phyloP scores from a whole-genome alignment of 768 basidiomycete species.

The Tylopilus sp. region DNA sequence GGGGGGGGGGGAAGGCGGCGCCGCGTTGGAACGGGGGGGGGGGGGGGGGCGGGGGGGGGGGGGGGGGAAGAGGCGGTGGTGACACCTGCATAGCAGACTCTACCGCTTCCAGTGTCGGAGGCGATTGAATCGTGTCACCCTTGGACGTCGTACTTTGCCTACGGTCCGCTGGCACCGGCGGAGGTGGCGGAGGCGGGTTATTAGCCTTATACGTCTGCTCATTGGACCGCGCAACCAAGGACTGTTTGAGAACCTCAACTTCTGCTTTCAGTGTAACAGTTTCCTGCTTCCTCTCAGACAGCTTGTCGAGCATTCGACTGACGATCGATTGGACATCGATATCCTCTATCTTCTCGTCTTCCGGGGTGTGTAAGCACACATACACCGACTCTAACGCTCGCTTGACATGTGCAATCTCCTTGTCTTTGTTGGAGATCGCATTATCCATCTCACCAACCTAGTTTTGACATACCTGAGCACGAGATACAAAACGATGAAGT shows the following conservation, averaged over 20 bases:
- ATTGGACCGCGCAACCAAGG: slow-evolving; percentile 47
- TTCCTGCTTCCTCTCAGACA: slow-evolving; percentile 66
- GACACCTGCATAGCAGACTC: slow-evolving; percentile 10
- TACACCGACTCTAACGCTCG: slow-evolving; percentile 87
- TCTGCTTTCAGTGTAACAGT: slow-evolving; percentile 50
- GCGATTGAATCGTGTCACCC: slow-evolving; percentile 5
- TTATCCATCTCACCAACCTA: slow-evolving; percentile 57
- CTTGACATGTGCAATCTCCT: slow-evolving; percentile 74
- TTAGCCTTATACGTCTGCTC: slow-evolving; percentile 73
- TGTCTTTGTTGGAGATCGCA: slow-evolving; percentile 52
- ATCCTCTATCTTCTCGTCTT: slow-evolving; percentile 44
- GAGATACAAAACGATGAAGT: not conserved
- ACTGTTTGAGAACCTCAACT: slow-evolving; percentile 47
- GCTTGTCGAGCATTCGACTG: slow-evolving; percentile 62
- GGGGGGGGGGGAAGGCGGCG: too few species aligned
- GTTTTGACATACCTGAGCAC: not conserved
- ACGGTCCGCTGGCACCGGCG: slow-evolving; percentile 33
- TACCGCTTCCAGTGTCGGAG: slow-evolving; percentile 9
- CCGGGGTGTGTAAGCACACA: slow-evolving; percentile 63
- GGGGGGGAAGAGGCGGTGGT: slow-evolving; percentile 29
- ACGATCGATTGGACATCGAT: slow-evolving; percentile 70
- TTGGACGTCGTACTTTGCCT: slow-evolving; percentile 7
- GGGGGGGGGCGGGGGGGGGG: slow-evolving; percentile 22
- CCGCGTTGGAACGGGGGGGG: slow-evolving; percentile 34
- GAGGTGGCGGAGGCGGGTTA: slow-evolving; percentile 62